Base-by-base conservation (phyloP, 2,329 filamentous ascomycete genomes). In the Verticillium longisporum region DNA sequence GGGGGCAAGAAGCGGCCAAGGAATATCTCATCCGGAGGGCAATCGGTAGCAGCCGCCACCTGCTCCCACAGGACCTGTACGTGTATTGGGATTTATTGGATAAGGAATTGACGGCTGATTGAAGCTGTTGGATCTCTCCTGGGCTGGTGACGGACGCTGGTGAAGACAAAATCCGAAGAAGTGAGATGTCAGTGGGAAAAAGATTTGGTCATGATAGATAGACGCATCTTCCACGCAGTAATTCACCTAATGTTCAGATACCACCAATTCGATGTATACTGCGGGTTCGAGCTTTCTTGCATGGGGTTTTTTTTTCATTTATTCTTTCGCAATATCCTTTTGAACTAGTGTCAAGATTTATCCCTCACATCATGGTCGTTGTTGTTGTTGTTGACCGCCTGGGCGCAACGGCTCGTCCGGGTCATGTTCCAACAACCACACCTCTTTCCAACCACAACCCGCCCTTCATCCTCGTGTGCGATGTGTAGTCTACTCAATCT, bases 401-500 rank as follows among this genome's bases (percentile, higher is more conserved):
- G 26, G 26, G 26, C 4, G 26, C 26, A 31, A 31, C 26, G 26
- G 26, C 26, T 31, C 26, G 26, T 31, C 26, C 34, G 34, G 13
- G 34, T 36, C 9, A 9, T 5, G 9, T 53, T 11, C 15, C 45
- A 11, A 9, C 45, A 21, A 10, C 1, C 21, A n/a, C 45, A 53
- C n/a, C 45, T n/a, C 18, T 50, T 53, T 56, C 34, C 56, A 31
- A 31, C 26, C 26, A 31, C 26, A 4, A 31, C 26, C 26, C 26
- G 26, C 26, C 26, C 26, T 31, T 31, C 26, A 31, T 31, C 26
- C 26, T 31, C 26, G 4, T 31, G 3, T 31, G 5, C 26, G 3
- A 31, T 31, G 38, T 60, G 33, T 32, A 56, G 31, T n/a, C 56
- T 71, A 77, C 62, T 82, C 80, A 60, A 85, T 78, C 70, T 79